Base-by-base conservation (phyloP, 176 grass and related monocot genomes). In the Aegilops sharonensis region DNA sequence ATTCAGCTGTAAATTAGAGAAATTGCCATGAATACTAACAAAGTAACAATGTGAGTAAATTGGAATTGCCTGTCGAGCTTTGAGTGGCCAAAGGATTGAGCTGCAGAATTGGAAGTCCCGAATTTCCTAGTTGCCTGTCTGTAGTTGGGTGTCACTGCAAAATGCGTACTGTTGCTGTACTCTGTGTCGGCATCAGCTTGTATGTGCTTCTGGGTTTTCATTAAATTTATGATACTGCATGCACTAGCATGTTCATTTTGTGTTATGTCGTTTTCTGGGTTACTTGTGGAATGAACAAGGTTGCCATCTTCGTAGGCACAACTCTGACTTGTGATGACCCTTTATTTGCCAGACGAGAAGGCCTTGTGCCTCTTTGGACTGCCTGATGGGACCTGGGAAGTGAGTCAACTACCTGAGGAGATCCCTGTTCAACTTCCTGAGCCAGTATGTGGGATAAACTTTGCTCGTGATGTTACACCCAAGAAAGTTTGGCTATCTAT, bases 381-480 rank as follows among this genome's bases (percentile, higher is more conserved):
- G 61, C 74, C 92, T 45, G 87, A 89, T 83, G 88, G 82, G 76
- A 92, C 72, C 12, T 97, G 95, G 95, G 86, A 88, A 68, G 92
- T 97, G 81, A 87, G 25, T 5, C 77, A 86, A 56, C 92, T 92
- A 34, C 68, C 88, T 50, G 86, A 91, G 78, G 90, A 92, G 61
- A 81, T 91, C 77, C 95, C 95, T 52, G 72, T 82, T 64, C 86
- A 92, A 89, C 77, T 97, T 79, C 95, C 95, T 62, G 90, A 97
- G 67, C 95, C 95, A 68, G 81, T 82, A 83, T 30, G 89, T 24
- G 95, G 95, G 66, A 97, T 97, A 84, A 97, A 97, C 83, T 91
- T 94, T 83, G 90, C 94, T 75, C 88, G 92, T 43, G 88, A 92
- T 39, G 86, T 84, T 69, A 92, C 94, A 74, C 21, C 76, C 20